Conservation (phyloP, 768 basidiomycete species). For the Lenzites betulinus region DNA sequence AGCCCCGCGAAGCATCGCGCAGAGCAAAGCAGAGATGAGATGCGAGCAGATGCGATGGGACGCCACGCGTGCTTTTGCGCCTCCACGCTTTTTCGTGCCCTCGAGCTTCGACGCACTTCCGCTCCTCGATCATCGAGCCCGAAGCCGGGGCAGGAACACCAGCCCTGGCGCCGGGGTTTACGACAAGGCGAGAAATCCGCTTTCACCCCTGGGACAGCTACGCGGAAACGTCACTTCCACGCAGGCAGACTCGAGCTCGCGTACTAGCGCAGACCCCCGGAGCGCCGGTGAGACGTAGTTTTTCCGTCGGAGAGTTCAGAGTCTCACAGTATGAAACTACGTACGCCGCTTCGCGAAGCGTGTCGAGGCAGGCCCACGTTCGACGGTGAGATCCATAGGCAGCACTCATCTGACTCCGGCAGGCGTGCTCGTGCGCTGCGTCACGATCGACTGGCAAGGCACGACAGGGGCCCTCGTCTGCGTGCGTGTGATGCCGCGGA, state of each 20-base stretch:
- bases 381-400: neutral
- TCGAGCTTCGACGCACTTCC: neutral
- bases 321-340: no score
- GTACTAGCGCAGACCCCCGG: neutral
- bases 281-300: neutral
- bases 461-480: neutral
- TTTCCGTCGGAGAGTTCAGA: neutral
- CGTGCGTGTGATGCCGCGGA: neutral
- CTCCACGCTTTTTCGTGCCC: neutral
- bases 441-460: neutral
- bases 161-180: neutral
- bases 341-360: neutral
- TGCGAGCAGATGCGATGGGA: neutral
- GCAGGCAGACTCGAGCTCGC: neutral
- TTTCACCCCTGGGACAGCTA: no score
- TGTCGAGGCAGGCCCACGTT: neutral
- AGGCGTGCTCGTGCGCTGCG: neutral
- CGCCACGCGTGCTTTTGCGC: neutral
- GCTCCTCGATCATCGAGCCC: neutral
- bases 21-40: constrained; percentile 2
- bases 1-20: constrained; percentile 15
- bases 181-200: neutral
- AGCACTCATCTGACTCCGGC: neutral
- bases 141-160: neutral
- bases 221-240: neutral